Percentiles rank a stretch among this genome's conserved stretches.
Evolutionary conservation across 2,329 filamentous ascomycete genomes (phyloP).

Genomic region (Colletotrichum sp.): DNA sequence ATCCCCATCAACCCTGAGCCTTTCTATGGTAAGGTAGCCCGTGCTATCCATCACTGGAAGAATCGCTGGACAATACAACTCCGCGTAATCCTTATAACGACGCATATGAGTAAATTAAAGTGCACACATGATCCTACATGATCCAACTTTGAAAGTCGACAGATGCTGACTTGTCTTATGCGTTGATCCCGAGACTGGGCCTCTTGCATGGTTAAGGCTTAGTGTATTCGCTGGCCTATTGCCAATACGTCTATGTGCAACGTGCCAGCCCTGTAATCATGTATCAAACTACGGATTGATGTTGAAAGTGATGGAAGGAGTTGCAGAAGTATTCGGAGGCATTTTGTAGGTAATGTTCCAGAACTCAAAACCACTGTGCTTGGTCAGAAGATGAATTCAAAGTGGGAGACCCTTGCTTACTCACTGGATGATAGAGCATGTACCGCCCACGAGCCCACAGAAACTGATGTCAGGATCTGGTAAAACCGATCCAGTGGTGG

Average conservation of each 20-base stretch:
- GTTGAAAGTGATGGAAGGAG: neutral
- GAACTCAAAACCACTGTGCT: neutral
- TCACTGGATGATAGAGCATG: conserved; percentile 6
- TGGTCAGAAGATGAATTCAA: neutral
- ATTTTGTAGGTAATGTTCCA: conserved; percentile 46
- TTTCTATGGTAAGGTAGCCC: neutral
- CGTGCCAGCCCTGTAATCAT: neutral
- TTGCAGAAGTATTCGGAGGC: conserved; percentile 32
- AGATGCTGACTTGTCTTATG: neutral
- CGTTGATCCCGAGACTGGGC: neutral
- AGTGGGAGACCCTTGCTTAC: neutral
- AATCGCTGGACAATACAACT: no score
- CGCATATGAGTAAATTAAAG: neutral
- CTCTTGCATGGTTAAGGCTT: no score
- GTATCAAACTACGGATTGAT: neutral
- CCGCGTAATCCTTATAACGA: neutral
- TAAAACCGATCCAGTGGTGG: conserved; percentile 48
- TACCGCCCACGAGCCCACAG: conserved; percentile 6
- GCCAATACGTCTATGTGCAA: neutral
- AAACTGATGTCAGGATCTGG: neutral
- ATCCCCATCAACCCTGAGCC: neutral
- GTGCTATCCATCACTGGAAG: neutral
- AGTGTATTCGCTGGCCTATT: neutral
- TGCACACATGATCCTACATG: neutral
- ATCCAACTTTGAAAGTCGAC: neutral